phyloP scores from a whole-genome alignment of 768 basidiomycete genomes.

The Russula sp. region DNA sequence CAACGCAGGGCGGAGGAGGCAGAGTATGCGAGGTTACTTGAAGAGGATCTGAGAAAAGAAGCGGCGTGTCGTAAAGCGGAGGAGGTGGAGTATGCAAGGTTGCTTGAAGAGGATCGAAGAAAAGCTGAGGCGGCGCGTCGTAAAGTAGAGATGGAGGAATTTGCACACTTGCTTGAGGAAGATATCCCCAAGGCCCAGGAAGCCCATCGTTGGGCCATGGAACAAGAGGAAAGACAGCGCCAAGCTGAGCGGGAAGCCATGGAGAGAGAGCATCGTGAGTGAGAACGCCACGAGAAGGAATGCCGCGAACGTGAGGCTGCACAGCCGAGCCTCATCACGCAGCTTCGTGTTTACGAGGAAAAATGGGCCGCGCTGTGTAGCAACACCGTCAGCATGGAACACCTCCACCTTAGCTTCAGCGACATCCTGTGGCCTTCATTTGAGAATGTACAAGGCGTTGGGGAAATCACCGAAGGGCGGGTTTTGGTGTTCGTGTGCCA shows the following conservation, averaged over 20 bases:
- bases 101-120: neutral
- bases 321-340: neutral
- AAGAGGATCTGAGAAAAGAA: constrained; percentile 1
- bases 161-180: neutral
- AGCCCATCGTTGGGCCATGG: neutral
- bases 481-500: constrained; percentile 38
- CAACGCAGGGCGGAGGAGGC: neutral
- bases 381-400: neutral
- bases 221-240: neutral
- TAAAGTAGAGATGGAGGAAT: neutral
- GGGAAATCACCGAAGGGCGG: constrained; percentile 31
- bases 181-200: constrained; percentile 4
- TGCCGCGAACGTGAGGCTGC: neutral
- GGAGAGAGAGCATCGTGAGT: neutral
- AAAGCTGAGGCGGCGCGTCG: constrained; percentile 5
- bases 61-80: neutral
- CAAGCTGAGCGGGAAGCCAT: neutral
- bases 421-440: constrained; percentile 43
- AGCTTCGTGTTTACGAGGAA: constrained; percentile 13
- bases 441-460: constrained; percentile 17
- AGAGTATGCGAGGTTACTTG: neutral
- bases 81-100: neutral
- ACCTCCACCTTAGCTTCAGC: constrained; percentile 25
- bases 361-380: constrained; percentile 16
- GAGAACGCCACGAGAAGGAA: neutral